A percentile compares a stretch with the other conserved stretches of the same genome.
Evolutionary conservation across 148 eudicot genomes (phyloP).

Genomic region (Chenopodium quinoa): DNA sequence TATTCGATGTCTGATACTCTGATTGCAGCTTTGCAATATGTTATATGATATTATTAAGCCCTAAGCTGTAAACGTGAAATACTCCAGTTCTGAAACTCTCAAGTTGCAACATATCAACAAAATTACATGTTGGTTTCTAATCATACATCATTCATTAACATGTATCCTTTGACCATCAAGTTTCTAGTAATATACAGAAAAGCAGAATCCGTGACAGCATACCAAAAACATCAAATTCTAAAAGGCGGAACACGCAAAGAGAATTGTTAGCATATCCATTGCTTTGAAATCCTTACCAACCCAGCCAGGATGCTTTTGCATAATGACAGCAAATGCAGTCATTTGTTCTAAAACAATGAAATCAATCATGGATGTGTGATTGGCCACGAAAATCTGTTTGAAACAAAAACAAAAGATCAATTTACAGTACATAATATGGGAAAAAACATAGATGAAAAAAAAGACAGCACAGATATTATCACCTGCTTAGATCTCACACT

Average conservation of each 20-base stretch:
- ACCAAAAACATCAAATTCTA: neutral
- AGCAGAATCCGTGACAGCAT: neutral
- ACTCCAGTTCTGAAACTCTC: neutral
- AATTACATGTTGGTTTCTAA: neutral
- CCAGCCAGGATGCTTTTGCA: slow-evolving; percentile 99
- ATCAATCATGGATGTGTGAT: slow-evolving; percentile 99
- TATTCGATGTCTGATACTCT: neutral
- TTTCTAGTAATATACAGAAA: neutral
- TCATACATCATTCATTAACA: neutral
- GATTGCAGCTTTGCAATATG: neutral
- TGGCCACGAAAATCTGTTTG: slow-evolving; percentile 92
- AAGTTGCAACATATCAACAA: neutral
- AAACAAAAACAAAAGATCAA: neutral
- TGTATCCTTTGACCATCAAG: neutral
- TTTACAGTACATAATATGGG: neutral
- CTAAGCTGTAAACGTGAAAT: neutral
- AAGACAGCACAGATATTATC: neutral
- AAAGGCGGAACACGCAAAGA: neutral
- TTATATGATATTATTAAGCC: too few relatives aligned
- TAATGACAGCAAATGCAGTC: slow-evolving; percentile 99
- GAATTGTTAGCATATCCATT: neutral
- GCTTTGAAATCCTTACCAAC: slow-evolving; percentile 64
- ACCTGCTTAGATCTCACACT: slow-evolving; percentile 95
- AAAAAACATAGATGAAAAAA: neutral
- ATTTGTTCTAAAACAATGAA: slow-evolving; percentile 95